Evolutionary conservation across 306 rosid species (phyloP).

Genomic region (Castanopsis chinensis): DNA sequence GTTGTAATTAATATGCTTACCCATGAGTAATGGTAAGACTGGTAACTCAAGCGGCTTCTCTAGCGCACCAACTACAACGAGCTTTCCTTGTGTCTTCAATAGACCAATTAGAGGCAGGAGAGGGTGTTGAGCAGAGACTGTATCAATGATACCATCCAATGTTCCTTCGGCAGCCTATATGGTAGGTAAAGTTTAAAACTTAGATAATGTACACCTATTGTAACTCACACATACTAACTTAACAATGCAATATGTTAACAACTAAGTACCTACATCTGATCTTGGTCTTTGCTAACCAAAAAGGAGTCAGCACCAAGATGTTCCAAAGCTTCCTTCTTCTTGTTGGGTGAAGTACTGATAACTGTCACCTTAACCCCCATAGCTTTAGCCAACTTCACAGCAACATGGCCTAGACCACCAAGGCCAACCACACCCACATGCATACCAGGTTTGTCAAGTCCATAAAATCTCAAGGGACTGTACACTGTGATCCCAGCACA

Average conservation of each 20-base stretch:
- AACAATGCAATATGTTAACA: no score
- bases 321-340: slow-evolving; percentile 48
- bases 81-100: slow-evolving; percentile 31
- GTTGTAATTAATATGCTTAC: slow-evolving; percentile 9
- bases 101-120: slow-evolving; percentile 5
- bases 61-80: slow-evolving; percentile 39
- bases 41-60: slow-evolving; percentile 35
- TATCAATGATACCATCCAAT: slow-evolving; percentile 46
- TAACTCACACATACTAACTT: no score
- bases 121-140: slow-evolving; percentile 2
- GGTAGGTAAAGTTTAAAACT: background rate
- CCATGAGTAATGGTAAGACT: slow-evolving; percentile 16
- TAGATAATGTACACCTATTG: background rate
- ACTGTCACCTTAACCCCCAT: slow-evolving; percentile 36
- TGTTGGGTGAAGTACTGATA: slow-evolving; percentile 36
- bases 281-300: slow-evolving; percentile 38
- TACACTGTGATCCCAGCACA: slow-evolving; percentile 55
- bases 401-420: slow-evolving; percentile 48
- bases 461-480: slow-evolving; percentile 42
- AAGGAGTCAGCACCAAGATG: slow-evolving; percentile 42
- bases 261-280: slow-evolving; percentile 28
- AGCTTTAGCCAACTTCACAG: slow-evolving; percentile 58
- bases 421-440: slow-evolving; percentile 49
- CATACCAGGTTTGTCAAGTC: slow-evolving; percentile 22
- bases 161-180: slow-evolving; percentile 31